phyloP scores from a whole-genome alignment of 257 asterid species.

The Solanum etuberosum region DNA sequence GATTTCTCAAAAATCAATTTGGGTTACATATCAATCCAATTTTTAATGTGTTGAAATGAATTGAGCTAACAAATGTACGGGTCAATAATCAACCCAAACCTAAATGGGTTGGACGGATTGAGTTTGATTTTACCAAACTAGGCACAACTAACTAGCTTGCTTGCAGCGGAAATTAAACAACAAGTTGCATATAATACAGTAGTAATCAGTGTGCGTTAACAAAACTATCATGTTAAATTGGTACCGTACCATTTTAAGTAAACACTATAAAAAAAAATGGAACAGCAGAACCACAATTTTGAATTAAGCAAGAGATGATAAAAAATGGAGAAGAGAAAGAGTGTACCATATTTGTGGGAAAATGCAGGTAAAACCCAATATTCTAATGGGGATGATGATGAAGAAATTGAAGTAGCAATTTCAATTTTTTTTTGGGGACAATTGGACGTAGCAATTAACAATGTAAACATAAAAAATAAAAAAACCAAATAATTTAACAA shows the following conservation, averaged over 20 bases:
- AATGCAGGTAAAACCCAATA: neutral
- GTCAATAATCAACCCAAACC: no score
- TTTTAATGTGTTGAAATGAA: no score
- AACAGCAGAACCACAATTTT: neutral
- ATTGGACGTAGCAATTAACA: neutral
- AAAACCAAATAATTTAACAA: neutral
- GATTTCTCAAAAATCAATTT: no score
- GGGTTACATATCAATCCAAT: no score
- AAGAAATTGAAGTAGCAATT: neutral
- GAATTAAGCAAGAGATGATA: neutral
- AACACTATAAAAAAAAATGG: neutral
- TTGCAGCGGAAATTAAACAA: neutral
- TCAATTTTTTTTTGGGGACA: neutral
- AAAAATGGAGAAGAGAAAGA: neutral
- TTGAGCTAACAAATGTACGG: no score
- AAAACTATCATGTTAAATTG: neutral
- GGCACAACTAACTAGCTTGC: neutral
- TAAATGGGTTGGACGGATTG: no score
- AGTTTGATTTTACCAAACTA: neutral
- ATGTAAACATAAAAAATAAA: no score
- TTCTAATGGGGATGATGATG: neutral
- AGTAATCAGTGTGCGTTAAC: neutral
- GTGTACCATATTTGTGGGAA: neutral
- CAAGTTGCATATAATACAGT: neutral
- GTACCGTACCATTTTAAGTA: neutral